Evolutionary conservation across 768 basidiomycete species (phyloP).

Genomic region (Pleurotus giganteus): DNA sequence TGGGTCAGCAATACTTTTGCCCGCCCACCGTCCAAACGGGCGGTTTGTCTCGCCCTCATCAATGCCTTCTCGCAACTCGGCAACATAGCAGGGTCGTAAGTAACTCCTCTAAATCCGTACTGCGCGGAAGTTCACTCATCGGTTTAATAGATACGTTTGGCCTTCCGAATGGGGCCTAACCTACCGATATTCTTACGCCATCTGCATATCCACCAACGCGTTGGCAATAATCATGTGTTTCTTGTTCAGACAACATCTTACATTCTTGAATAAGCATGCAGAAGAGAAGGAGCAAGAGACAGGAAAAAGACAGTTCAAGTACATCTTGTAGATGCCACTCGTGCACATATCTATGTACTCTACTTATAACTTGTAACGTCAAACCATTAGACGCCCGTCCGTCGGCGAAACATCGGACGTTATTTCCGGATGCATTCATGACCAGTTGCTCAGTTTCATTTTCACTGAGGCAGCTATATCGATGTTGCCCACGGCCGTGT

Average conservation of each 20-base stretch:
- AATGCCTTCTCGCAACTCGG: constrained; percentile 83
- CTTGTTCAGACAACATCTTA: constrained; percentile 43
- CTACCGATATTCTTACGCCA: constrained; percentile 57
- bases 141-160: constrained; percentile 12
- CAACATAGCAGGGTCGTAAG: constrained; percentile 81
- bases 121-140: background rate
- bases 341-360: too few species aligned
- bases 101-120: constrained; percentile 15
- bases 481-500: too few species aligned
- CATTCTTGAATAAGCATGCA: constrained; percentile 35
- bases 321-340: constrained; percentile 34
- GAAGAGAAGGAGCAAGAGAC: constrained; percentile 28
- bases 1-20: constrained; percentile 52
- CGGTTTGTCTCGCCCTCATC: constrained; percentile 81
- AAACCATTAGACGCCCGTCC: background rate
- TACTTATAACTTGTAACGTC: too few species aligned
- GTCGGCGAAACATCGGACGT: background rate
- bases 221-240: constrained; percentile 51
- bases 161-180: constrained; percentile 11
- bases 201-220: constrained; percentile 64
- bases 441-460: too few species aligned
- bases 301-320: constrained; percentile 44
- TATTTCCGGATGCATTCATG: constrained; percentile 7
- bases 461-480: too few species aligned
- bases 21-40: constrained; percentile 80